Conservation (phyloP, 225 moss, liverwort and hornwort species). For the Asterella californica region DNA sequence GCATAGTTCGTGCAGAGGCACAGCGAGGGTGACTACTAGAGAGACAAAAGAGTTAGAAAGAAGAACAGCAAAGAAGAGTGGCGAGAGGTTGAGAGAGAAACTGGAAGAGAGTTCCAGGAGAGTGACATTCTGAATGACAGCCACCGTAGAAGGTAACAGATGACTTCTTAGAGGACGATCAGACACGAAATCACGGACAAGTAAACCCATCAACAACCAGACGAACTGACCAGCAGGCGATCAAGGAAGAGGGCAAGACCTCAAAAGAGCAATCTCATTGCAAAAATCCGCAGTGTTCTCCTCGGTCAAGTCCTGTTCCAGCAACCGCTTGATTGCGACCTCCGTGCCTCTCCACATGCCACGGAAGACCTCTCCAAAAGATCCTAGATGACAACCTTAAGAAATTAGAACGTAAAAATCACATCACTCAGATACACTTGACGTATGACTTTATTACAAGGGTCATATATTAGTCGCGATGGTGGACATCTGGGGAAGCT, state of each 20-base stretch:
- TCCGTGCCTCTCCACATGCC: constrained; percentile 99
- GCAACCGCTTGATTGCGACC: constrained; percentile 95
- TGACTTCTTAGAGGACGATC: too few species aligned
- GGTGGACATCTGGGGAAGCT: constrained; percentile 7
- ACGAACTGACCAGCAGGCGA: not conserved
- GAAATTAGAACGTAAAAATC: not conserved
- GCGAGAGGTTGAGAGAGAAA: too few species aligned
- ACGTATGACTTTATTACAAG: not conserved
- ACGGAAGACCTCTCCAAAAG: constrained; percentile 96
- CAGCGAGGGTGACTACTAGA: too few species aligned
- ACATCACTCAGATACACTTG: too few species aligned
- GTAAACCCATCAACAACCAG: not conserved
- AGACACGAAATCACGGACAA: too few species aligned
- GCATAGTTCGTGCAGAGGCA: too few species aligned
- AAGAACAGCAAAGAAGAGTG: too few species aligned
- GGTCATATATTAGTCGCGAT: not conserved
- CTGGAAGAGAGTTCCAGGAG: too few species aligned
- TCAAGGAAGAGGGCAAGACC: constrained; percentile 35
- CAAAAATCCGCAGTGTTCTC: constrained; percentile 97
- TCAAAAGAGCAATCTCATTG: constrained; percentile 92
- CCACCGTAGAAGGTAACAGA: too few species aligned
- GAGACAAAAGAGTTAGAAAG: too few species aligned
- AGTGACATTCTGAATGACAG: too few species aligned
- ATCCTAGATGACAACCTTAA: constrained; percentile 41
- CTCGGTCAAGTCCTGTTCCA: constrained; percentile 91